These are phyloP conservation scores for Leonotis leonurus DNA, from an alignment of 257 asterid genomes.

Conservation along the genomic window DNA sequence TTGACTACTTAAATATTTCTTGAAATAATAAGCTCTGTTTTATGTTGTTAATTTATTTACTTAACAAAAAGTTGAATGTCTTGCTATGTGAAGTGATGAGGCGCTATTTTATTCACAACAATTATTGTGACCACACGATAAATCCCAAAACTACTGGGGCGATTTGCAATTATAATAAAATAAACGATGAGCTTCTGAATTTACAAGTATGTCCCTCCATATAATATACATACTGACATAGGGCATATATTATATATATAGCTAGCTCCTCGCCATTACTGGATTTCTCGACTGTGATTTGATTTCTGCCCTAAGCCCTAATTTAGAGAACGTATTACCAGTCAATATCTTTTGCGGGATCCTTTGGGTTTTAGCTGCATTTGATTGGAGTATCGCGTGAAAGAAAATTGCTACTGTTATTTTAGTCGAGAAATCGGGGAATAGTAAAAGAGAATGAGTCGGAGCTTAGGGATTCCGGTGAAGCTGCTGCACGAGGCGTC, in stretches of 20 bases:
- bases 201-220: neutral
- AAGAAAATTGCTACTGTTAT: neutral
- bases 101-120: too few species aligned
- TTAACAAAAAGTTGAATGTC: too few species aligned
- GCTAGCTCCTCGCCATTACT: too few species aligned
- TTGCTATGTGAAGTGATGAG: too few species aligned
- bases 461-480: conserved; percentile 95
- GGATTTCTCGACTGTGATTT: neutral
- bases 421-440: too few species aligned
- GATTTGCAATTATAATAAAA: conserved; percentile 4
- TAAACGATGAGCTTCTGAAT: neutral
- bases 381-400: too few species aligned
- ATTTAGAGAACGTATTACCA: neutral
- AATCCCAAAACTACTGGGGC: conserved; percentile 7
- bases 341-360: neutral
- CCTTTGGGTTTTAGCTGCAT: conserved; percentile 8
- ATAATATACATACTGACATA: too few species aligned
- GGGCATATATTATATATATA: neutral
- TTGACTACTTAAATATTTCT: too few species aligned
- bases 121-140: neutral
- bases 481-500: conserved; percentile 98
- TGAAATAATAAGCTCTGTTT: too few species aligned
- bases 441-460: conserved; percentile 43
- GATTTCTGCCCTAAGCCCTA: too few species aligned
- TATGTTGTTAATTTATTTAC: too few species aligned